Conservation (phyloP, 1,284 basidiomycete species). For the Vanrija humicola region DNA sequence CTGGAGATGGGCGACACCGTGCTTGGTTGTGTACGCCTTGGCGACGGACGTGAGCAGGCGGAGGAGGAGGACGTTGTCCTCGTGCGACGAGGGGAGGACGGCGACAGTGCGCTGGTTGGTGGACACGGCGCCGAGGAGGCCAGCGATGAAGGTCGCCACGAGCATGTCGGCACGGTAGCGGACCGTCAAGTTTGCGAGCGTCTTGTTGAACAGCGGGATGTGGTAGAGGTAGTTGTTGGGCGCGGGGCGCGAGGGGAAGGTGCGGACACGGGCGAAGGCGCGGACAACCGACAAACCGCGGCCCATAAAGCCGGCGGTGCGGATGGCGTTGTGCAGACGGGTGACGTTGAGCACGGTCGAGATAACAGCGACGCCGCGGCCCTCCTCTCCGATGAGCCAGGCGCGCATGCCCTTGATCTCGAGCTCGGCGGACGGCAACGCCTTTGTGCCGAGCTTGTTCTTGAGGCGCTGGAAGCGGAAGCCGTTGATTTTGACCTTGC, state of each 20-base stretch:
- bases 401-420: conserved; percentile 60
- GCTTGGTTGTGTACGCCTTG: conserved; percentile 68
- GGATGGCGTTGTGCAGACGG: conserved; percentile 62
- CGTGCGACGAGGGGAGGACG: conserved; percentile 38
- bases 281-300: conserved; percentile 62
- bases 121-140: conserved; percentile 59
- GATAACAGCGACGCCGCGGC: conserved; percentile 65
- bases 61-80: conserved; percentile 52
- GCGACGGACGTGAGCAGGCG: conserved; percentile 65
- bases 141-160: conserved; percentile 58
- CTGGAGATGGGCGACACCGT: conserved; percentile 64
- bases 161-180: conserved; percentile 64
- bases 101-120: conserved; percentile 17
- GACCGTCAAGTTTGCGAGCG: conserved; percentile 59
- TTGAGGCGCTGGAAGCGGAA: conserved; percentile 70
- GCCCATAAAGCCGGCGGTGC: conserved; percentile 58
- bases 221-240: conserved; percentile 53
- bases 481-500: conserved; percentile 57
- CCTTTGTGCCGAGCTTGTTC: conserved; percentile 72
- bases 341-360: conserved; percentile 72
- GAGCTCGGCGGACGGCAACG: conserved; percentile 73
- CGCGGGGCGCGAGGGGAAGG: conserved; percentile 48
- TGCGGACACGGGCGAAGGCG: conserved; percentile 59
- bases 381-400: conserved; percentile 61
- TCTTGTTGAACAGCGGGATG: conserved; percentile 56